phyloP scores from a whole-genome alignment of 352 stramenopile species.

The Achlya hypogyna region DNA sequence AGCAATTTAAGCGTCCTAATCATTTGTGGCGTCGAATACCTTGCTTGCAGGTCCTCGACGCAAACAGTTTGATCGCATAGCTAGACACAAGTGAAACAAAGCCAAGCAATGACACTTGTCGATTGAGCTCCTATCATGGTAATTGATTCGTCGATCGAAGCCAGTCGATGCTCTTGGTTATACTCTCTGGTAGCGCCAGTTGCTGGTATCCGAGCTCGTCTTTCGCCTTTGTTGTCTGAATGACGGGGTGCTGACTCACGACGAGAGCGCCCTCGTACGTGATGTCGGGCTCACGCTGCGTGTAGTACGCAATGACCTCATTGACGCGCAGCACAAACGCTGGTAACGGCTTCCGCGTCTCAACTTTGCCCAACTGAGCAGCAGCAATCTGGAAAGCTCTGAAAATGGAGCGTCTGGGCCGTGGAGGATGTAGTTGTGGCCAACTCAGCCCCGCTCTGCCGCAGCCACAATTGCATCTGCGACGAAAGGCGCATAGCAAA shows the following conservation, averaged over 20 bases:
- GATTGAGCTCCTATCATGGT: neutral
- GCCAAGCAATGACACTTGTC: neutral
- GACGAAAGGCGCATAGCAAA: neutral
- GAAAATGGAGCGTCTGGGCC: neutral
- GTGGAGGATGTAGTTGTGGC: neutral
- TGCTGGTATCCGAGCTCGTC: neutral
- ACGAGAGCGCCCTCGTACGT: neutral
- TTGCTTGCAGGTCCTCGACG: too few species aligned
- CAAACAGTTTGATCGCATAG: too few species aligned
- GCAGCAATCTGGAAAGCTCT: neutral
- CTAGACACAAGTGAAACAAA: neutral
- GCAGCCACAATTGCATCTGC: neutral
- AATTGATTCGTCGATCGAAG: neutral
- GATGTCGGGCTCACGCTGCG: neutral
- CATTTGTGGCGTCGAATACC: too few species aligned
- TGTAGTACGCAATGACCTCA: neutral
- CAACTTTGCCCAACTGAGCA: neutral
- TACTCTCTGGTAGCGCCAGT: neutral
- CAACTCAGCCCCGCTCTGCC: neutral
- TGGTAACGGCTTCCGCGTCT: neutral
- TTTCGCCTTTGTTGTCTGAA: neutral
- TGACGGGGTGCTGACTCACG: neutral
- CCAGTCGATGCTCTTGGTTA: neutral
- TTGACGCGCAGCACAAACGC: neutral
- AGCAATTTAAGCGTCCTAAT: too few species aligned